These are phyloP conservation scores for Microbotryum saponariae DNA, from an alignment of 1,284 basidiomycete species.

Conservation along the genomic window DNA sequence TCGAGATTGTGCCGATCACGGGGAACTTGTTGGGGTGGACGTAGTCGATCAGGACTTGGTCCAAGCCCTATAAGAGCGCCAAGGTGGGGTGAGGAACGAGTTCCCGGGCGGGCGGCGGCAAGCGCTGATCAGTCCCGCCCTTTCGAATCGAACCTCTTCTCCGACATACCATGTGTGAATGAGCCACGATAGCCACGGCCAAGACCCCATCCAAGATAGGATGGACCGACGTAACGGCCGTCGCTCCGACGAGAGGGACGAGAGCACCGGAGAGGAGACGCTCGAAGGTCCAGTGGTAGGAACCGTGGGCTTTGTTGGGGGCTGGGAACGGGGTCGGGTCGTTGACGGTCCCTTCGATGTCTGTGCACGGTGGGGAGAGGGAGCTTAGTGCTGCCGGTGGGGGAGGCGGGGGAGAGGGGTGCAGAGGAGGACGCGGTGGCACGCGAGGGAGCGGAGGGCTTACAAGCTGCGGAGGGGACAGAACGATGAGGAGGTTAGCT, in stretches of 20 bases:
- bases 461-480: neutral
- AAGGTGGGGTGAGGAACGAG: neutral
- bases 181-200: conserved; percentile 77
- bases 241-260: conserved; percentile 61
- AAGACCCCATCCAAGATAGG: conserved; percentile 82
- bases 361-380: conserved; percentile 43
- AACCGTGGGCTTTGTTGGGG: conserved; percentile 67
- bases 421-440: neutral
- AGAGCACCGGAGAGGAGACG: conserved; percentile 78
- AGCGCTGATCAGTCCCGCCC: neutral
- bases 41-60: conserved; percentile 58
- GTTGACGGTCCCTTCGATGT: conserved; percentile 90
- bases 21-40: conserved; percentile 91
- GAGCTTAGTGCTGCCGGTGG: neutral
- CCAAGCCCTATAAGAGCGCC: conserved; percentile 36
- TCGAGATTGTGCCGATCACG: conserved; percentile 57
- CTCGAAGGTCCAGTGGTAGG: conserved; percentile 97
- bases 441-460: neutral
- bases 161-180: conserved; percentile 79
- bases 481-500: neutral
- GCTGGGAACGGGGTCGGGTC: conserved; percentile 81
- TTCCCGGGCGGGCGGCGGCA: neutral
- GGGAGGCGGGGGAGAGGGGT: neutral
- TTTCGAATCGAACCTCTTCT: neutral
- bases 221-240: conserved; percentile 46